These are phyloP conservation scores for Blastobotrys robertii DNA, from an alignment of 805 yeast genomes.

Conservation along the genomic window DNA sequence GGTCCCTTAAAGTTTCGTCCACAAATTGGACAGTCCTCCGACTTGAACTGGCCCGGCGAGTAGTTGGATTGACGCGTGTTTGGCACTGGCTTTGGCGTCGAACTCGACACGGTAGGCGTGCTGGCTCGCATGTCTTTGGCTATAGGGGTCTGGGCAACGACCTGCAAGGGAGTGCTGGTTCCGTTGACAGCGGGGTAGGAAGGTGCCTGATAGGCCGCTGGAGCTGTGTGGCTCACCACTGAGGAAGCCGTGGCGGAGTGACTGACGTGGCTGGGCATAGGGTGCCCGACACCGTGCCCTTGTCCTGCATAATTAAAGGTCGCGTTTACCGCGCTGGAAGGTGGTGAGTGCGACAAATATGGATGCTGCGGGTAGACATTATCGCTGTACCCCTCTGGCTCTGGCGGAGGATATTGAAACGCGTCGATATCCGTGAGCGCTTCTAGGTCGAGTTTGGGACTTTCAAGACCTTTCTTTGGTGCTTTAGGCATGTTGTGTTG, in stretches of 20 bases:
- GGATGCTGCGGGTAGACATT: conserved; percentile 5
- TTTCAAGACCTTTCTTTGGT: too few species aligned
- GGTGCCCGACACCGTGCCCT: conserved; percentile 2
- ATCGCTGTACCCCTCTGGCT: too few species aligned
- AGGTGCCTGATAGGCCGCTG: background rate
- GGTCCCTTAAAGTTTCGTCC: conserved; percentile 38
- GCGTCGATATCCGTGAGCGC: too few species aligned
- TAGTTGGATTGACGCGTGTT: conserved; percentile 2
- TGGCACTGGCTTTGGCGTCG: background rate
- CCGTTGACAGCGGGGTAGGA: too few species aligned
- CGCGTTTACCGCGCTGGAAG: background rate
- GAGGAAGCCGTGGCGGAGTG: background rate
- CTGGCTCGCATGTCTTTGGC: background rate
- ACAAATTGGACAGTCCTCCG: conserved; percentile 35
- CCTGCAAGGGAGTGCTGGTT: background rate
- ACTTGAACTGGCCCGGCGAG: conserved; percentile 13
- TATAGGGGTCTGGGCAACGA: background rate
- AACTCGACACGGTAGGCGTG: background rate
- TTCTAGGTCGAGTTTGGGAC: too few species aligned
- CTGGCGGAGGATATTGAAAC: too few species aligned
- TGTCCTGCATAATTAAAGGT: conserved; percentile 2
- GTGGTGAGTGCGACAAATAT: conserved; percentile 8
- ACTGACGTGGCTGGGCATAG: conserved; percentile 2
- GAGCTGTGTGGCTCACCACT: background rate
- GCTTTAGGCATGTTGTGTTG: too few species aligned